Evolutionary conservation across 345 rosid genomes (phyloP).

Genomic region (Jatropha curcas): DNA sequence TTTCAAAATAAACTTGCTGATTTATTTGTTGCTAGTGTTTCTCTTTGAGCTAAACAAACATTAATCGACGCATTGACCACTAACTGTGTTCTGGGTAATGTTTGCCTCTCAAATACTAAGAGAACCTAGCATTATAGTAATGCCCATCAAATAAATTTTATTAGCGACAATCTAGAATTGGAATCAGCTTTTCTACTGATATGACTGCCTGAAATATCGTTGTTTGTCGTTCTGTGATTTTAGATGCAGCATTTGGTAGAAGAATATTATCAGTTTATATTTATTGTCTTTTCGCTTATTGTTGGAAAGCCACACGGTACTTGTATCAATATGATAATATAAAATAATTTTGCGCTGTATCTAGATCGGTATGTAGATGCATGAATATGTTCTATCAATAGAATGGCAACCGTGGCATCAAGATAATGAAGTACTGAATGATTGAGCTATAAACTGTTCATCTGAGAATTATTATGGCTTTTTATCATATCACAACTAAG

Average conservation of each 20-base stretch:
- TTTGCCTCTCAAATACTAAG: background rate
- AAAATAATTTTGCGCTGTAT: background rate
- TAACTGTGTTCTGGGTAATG: background rate
- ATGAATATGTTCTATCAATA: too few species aligned
- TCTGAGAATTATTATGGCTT: too few species aligned
- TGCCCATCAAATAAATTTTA: background rate
- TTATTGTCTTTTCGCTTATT: background rate
- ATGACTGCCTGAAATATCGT: constrained; percentile 5
- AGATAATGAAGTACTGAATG: background rate
- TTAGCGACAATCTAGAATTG: background rate
- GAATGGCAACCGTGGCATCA: background rate
- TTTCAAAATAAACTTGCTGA: background rate
- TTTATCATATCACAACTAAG: too few species aligned
- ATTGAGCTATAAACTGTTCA: too few species aligned
- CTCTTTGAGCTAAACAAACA: background rate
- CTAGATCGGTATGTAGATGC: background rate
- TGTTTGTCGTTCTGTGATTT: background rate
- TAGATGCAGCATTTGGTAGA: background rate
- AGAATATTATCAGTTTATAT: background rate
- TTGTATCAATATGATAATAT: background rate
- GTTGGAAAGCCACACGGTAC: background rate
- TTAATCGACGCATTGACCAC: background rate
- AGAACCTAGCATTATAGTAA: background rate
- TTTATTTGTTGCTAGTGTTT: background rate
- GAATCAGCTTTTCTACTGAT: constrained; percentile 15